A percentile compares a stretch with the other conserved stretches of the same genome.
phyloP scores from a whole-genome alignment of 768 basidiomycete genomes.

The Gloeophyllum trabeum region DNA sequence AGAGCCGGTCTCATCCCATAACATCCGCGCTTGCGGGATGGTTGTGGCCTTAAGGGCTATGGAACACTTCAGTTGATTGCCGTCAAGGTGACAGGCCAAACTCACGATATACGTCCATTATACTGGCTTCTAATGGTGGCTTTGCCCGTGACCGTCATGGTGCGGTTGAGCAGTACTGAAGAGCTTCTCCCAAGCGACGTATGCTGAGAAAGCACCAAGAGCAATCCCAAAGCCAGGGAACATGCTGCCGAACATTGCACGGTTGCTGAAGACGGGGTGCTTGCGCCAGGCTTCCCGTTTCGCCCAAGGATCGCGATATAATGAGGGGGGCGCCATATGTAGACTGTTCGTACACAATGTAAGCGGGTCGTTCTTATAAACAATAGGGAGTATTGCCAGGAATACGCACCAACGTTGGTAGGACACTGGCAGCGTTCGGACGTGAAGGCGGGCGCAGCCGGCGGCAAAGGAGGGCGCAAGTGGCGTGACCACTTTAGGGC shows the following conservation, averaged over 20 bases:
- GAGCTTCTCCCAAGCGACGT: slow-evolving; percentile 78
- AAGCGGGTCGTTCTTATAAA: not conserved
- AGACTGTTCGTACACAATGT: not conserved
- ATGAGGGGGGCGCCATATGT: slow-evolving; percentile 9
- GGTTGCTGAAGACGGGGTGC: slow-evolving; percentile 78
- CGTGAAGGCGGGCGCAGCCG: slow-evolving; percentile 2
- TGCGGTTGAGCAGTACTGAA: slow-evolving; percentile 26
- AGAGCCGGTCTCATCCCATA: no score
- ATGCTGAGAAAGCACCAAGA: slow-evolving; percentile 83
- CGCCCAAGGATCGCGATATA: slow-evolving; percentile 91
- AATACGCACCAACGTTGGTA: slow-evolving; percentile 3
- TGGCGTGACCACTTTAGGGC: slow-evolving; percentile 40
- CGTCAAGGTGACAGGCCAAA: no score
- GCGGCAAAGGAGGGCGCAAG: slow-evolving; percentile 5
- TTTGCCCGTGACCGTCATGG: slow-evolving; percentile 2
- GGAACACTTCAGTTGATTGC: no score
- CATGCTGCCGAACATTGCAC: slow-evolving; percentile 79
- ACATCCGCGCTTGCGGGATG: no score
- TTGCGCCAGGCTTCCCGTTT: slow-evolving; percentile 90
- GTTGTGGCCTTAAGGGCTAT: no score
- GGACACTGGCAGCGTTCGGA: not conserved
- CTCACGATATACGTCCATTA: no score
- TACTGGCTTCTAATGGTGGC: slow-evolving; percentile 10
- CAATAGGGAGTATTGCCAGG: not conserved
- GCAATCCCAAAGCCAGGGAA: slow-evolving; percentile 96